phyloP scores from a whole-genome alignment of 805 yeast species.

The Suhomyces faveliae region DNA sequence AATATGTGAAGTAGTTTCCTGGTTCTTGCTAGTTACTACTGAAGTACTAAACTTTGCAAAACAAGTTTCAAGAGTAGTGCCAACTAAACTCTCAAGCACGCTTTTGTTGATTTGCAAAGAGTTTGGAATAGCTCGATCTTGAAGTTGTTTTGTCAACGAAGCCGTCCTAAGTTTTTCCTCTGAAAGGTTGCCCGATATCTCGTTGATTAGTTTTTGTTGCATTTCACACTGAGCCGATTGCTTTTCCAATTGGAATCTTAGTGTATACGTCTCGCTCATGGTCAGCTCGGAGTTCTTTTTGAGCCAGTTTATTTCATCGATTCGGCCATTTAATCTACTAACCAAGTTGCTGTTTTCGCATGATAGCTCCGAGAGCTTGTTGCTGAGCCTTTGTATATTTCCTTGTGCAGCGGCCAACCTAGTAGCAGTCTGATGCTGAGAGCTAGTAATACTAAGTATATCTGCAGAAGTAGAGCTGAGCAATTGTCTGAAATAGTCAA shows the following conservation, averaged over 20 bases:
- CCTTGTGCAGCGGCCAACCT: background rate
- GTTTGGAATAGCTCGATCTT: background rate
- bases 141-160: background rate
- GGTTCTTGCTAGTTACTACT: background rate
- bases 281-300: background rate
- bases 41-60: background rate
- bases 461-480: background rate
- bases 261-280: background rate
- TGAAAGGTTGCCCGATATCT: background rate
- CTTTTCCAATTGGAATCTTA: background rate
- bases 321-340: background rate
- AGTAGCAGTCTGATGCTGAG: background rate
- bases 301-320: background rate
- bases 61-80: background rate
- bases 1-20: background rate
- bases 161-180: background rate
- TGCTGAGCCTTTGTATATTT: background rate
- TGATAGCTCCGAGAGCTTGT: background rate
- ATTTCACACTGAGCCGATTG: background rate
- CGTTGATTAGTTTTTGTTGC: background rate
- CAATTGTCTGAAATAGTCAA: background rate
- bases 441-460: background rate
- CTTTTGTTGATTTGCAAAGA: background rate
- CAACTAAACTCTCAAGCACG: background rate
- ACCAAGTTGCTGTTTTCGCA: background rate